phyloP scores from a whole-genome alignment of 192 early-diverging fungal genomes.

The Podila epigama region DNA sequence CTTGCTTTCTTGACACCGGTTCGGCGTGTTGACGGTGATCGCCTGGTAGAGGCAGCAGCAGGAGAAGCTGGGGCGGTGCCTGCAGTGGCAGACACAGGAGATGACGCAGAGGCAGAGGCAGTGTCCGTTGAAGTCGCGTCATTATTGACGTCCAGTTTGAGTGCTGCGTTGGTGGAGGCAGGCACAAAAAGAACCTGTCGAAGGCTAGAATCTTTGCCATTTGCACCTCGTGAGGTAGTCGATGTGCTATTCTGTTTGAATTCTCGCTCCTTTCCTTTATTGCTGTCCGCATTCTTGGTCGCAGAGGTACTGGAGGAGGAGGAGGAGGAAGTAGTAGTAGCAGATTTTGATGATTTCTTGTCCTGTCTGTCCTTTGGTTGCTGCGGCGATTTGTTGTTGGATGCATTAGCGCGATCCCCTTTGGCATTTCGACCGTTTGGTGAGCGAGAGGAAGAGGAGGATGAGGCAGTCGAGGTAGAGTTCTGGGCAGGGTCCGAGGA shows the following conservation, averaged over 20 bases:
- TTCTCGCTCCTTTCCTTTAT: neutral
- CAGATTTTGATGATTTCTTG: neutral
- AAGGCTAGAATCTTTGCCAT: neutral
- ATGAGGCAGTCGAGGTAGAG: neutral
- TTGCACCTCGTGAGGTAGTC: neutral
- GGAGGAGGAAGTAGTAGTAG: too few relatives aligned
- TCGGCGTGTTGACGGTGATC: neutral
- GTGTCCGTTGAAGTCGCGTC: too few relatives aligned
- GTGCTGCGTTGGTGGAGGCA: conserved; percentile 14
- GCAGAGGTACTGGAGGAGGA: neutral
- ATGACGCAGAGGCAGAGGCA: neutral
- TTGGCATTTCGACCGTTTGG: neutral
- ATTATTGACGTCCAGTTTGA: conserved; percentile 4
- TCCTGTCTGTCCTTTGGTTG: neutral
- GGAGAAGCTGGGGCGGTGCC: neutral
- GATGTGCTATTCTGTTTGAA: neutral
- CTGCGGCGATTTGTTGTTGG: neutral
- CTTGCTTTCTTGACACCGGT: neutral
- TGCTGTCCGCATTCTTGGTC: neutral
- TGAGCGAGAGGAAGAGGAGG: neutral
- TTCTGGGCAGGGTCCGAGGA: too few relatives aligned
- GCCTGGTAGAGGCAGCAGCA: neutral
- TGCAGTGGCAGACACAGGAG: neutral
- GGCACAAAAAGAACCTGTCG: conserved; percentile 24
- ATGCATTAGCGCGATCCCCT: neutral